These are phyloP conservation scores for Aaosphaeria arxii DNA, from an alignment of 2,329 filamentous ascomycete genomes.

Conservation along the genomic window DNA sequence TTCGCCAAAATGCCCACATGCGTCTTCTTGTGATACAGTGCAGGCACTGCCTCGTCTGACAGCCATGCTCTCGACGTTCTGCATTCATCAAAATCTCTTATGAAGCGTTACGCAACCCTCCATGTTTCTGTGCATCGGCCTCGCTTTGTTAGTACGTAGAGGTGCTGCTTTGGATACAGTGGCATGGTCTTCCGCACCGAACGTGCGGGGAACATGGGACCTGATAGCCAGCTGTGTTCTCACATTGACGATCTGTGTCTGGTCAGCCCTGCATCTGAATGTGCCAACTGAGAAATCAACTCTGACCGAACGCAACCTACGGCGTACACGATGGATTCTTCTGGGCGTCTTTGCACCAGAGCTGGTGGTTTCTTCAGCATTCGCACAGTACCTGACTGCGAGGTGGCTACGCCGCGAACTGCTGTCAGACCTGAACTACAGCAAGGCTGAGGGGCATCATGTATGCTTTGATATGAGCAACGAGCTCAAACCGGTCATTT, in stretches of 20 bases:
- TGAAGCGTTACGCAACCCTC: too few species aligned
- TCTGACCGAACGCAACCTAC: slow-evolving; percentile 11
- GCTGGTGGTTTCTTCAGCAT: slow-evolving; percentile 21
- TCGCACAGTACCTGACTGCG: slow-evolving; percentile 19
- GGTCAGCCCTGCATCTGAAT: slow-evolving; percentile 22
- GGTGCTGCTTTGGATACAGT: too few species aligned
- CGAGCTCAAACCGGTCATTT: neutral
- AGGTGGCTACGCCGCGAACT: slow-evolving; percentile 16
- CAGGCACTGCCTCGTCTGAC: too few species aligned
- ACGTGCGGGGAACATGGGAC: slow-evolving; percentile 15
- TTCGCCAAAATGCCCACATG: too few species aligned
- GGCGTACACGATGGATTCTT: slow-evolving; percentile 14
- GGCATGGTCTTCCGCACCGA: slow-evolving; percentile 16
- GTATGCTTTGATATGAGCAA: neutral
- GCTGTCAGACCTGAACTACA: slow-evolving; percentile 10
- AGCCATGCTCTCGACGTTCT: too few species aligned
- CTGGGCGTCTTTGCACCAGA: slow-evolving; percentile 23
- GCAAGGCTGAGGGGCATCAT: slow-evolving; percentile 5
- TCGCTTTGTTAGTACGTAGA: too few species aligned
- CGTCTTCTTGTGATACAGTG: too few species aligned
- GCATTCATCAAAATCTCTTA: too few species aligned
- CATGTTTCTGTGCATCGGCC: too few species aligned
- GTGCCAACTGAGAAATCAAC: slow-evolving; percentile 13
- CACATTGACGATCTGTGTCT: slow-evolving; percentile 20
- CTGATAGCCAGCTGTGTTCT: slow-evolving; percentile 16